phyloP scores from a whole-genome alignment of 306 rosid species.

The Quercus variabilis region DNA sequence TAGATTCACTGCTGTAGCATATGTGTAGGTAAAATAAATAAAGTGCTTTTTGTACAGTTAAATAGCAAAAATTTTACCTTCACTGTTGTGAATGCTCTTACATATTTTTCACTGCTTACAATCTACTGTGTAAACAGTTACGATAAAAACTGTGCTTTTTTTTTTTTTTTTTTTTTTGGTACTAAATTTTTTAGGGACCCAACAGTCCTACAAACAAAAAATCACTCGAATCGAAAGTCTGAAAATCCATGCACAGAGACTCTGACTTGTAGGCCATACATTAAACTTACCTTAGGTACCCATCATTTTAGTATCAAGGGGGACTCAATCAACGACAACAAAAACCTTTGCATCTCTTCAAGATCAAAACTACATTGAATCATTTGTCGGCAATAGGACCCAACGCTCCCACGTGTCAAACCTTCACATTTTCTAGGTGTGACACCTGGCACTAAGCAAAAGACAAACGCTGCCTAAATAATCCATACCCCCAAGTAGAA shows the following conservation, averaged over 20 bases:
- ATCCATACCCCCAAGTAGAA: background rate
- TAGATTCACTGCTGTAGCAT: too few species aligned
- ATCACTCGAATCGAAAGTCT: too few species aligned
- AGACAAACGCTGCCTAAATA: background rate
- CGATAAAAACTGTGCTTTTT: too few species aligned
- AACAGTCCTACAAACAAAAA: too few species aligned
- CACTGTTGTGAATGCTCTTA: too few species aligned
- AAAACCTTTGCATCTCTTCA: background rate
- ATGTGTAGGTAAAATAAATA: too few species aligned
- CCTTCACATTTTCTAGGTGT: background rate
- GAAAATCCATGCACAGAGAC: background rate
- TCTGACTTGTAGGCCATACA: background rate
- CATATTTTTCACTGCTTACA: accelerated
- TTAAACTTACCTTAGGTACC: background rate
- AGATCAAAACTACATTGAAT: slow-evolving; percentile 1
- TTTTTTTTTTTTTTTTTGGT: too few species aligned
- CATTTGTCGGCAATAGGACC: slow-evolving; percentile 9
- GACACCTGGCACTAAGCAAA: background rate
- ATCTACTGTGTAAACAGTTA: accelerated
- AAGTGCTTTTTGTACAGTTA: too few species aligned
- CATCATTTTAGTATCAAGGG: background rate
- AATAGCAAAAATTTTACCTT: too few species aligned
- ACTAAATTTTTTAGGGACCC: too few species aligned
- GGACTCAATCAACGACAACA: background rate
- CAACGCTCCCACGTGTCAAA: background rate